Evolutionary conservation across 2,329 filamentous ascomycete genomes (phyloP), one percentile per base, ranked within the genome.

Genomic region (Fusarium phyllophilum): DNA sequence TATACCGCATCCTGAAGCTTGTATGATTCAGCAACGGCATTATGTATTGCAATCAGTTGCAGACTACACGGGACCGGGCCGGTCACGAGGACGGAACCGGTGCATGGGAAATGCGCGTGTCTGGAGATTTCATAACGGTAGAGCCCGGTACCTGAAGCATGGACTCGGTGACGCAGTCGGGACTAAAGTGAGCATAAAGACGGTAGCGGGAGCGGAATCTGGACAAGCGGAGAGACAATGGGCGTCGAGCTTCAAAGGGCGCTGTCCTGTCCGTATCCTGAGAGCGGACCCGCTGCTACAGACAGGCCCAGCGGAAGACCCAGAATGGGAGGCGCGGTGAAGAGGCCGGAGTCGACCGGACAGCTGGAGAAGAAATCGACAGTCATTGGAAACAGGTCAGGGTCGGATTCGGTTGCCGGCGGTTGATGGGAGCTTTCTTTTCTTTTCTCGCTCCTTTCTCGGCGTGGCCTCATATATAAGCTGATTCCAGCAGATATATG

Each of bases 301-400:
- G 54, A 48, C 57, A 75, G 64, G 72, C 60, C 72, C 59, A 66
- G 68, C 68, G 72, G 72, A 75, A 66, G 72, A 66, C 60, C 63
- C 63, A 69, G 38, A 66, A 49, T 55, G 49, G 44, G 49, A 70
- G 57, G 49, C 62, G 70, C 68, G 74, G 74, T 75, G 65, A 67
- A 69, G 52, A 63, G 54, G 62, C 66, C 75, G 75, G 75, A 77
- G 69, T 67, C 68, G 65, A 70, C 75, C 75, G 75, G 75, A 70
- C 66, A 34, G 57, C 64, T 38, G 66, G 63, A 62, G 60, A 31
- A 67, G 38, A 49, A 52, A 62, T 60, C 34, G 65, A 66, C 45
- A 62, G 64, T 56, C 52, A 45, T 46, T 54, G 20, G 26, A 57
- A 62, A 44, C 41, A 62, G 64, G 34, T 46, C 57, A 59, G 57